Evolutionary conservation across 495 filamentous ascomycete species (phyloP).

Genomic region (Cryomyces minteri): DNA sequence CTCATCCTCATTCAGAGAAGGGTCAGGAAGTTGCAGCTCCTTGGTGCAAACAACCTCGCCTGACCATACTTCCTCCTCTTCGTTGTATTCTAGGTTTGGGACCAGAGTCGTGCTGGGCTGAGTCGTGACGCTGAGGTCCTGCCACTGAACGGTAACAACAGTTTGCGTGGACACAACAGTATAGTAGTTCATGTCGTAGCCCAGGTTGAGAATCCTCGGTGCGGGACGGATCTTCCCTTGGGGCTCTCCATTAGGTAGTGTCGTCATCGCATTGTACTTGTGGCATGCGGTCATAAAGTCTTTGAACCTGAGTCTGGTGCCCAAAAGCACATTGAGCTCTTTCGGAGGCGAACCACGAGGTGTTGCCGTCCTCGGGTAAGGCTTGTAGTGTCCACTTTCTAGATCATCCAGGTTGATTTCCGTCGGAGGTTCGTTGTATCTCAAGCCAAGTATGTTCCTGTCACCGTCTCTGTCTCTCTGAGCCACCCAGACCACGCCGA

Average conservation of each 20-base stretch:
- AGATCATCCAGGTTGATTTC: too few relatives aligned
- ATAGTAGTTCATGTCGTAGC: conserved; percentile 40
- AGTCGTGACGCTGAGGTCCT: conserved; percentile 32
- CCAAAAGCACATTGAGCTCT: too few relatives aligned
- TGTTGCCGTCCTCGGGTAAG: too few relatives aligned
- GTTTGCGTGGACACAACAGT: conserved; percentile 27
- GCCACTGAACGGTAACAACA: conserved; percentile 36
- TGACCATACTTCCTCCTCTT: conserved; percentile 35
- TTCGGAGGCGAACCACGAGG: too few relatives aligned
- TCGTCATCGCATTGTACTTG: conserved; percentile 26
- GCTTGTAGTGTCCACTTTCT: too few relatives aligned
- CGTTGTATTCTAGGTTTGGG: conserved; percentile 28
- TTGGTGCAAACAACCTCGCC: conserved; percentile 36
- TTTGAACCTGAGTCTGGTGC: conserved; percentile 28
- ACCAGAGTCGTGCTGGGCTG: conserved; percentile 24
- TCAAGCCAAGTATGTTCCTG: too few relatives aligned
- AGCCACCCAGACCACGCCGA: conserved; percentile 31
- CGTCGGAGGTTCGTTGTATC: too few relatives aligned
- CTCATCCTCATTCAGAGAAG: too few relatives aligned
- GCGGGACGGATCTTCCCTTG: not conserved
- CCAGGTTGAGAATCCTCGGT: conserved; percentile 27
- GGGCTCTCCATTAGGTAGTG: conserved; percentile 2
- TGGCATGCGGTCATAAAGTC: conserved; percentile 25
- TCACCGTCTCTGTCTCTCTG: not conserved
- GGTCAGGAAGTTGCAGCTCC: conserved; percentile 9